Evolutionary conservation across 78 protist genomes (phyloP).

Genomic region (Anaeramoeba flamelloides): DNA sequence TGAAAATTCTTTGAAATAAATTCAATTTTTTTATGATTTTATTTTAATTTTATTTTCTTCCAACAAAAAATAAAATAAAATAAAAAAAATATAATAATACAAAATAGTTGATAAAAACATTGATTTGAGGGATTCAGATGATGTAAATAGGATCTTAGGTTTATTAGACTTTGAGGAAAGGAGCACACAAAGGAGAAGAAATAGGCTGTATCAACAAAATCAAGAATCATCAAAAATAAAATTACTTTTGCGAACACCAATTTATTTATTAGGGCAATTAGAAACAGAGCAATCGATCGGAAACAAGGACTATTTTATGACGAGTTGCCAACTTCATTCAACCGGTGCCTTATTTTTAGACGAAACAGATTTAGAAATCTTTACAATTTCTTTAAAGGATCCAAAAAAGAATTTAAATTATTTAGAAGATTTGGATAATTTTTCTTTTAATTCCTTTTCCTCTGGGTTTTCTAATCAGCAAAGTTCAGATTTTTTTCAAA

Average conservation of each 20-base stretch:
- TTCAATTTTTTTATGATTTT: too few relatives aligned
- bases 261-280: background rate
- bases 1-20: too few relatives aligned
- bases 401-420: background rate
- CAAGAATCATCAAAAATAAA: background rate
- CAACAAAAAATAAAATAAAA: too few relatives aligned
- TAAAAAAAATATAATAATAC: too few relatives aligned
- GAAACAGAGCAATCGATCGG: background rate
- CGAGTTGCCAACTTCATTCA: background rate
- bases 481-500: too few relatives aligned
- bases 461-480: too few relatives aligned
- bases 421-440: background rate
- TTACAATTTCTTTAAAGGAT: too few relatives aligned
- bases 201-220: background rate
- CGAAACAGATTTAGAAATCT: background rate
- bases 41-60: too few relatives aligned
- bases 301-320: background rate
- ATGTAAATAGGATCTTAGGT: background rate
- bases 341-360: background rate
- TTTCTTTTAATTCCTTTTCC: too few relatives aligned
- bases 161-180: background rate
- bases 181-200: background rate
- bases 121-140: background rate
- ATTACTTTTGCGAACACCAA: background rate
- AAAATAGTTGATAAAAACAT: constrained; percentile 1